Evolutionary conservation across 257 asterid species (phyloP), one percentile per base, ranked within the genome.

Genomic region (Cruciata laevipes): DNA sequence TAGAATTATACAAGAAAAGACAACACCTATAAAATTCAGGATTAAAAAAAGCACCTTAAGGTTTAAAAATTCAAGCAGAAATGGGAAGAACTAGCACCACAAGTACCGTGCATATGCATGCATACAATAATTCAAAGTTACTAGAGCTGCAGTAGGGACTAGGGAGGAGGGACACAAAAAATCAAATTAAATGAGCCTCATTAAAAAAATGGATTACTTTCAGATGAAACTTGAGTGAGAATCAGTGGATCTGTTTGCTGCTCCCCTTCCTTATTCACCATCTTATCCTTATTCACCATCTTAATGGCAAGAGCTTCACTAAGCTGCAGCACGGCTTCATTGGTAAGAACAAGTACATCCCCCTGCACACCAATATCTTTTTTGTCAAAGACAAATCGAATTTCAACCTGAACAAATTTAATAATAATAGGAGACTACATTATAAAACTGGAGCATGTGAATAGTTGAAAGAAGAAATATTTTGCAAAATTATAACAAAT

Each of bases 141-240:
- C n/a, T n/a, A n/a, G n/a, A n/a, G n/a, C n/a, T 2, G 37, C 37
- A 32, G 37, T 4, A 32, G 5, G 37, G 37, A 32, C n/a, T n/a
- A n/a, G n/a, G n/a, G n/a, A 6, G 37, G 3, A n/a, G 37, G 37
- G 37, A 11, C 9, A 7, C 12, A 8, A 37, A 37, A 37, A 37
- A 44, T 13, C 31, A 40, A 20, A 20, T 12, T 32, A 4, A 13
- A 18, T 18, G 42, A 37, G 42, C 13, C 10, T 2, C 13, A 37
- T 37, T 37, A 7, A 37, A 37, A 3, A 9, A 7, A 9, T 37
- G 42, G 58, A 18, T 78, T 86, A 89, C 96, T 76, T 52, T 83
- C 84, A 18, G 83, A 71, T 58, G 86, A 82, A 77, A 86, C 88
- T 76, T 86, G 95, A 74, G 96, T 86, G 20, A 92, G 75, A 71